Percentiles rank a stretch among this genome's conserved stretches.
Conservation (phyloP, 192 early-diverging fungal species). For the Entomortierella chlamydospora region DNA sequence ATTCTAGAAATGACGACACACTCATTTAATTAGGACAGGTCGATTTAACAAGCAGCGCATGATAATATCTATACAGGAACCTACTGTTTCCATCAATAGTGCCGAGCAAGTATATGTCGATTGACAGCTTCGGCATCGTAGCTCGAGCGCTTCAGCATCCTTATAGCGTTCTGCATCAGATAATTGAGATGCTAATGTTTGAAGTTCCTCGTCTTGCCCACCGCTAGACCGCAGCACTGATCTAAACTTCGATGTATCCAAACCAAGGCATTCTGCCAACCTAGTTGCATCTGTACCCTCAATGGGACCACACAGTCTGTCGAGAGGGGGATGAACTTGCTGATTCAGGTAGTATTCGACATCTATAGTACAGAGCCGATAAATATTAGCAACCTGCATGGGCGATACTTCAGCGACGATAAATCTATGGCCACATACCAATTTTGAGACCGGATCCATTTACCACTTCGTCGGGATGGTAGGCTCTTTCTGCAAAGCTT, state of each 20-base stretch:
- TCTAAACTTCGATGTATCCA: conserved; percentile 78
- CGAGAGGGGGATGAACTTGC: conserved; percentile 91
- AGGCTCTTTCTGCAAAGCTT: conserved; percentile 79
- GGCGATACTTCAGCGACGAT: not conserved
- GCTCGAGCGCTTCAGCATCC: conserved; percentile 72
- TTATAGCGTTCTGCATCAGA: conserved; percentile 81
- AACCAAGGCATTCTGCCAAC: conserved; percentile 85
- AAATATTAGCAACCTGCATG: not conserved
- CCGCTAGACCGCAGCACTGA: conserved; percentile 6
- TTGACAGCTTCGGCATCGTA: conserved; percentile 73
- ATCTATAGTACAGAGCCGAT: conserved; percentile 57
- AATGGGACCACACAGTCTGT: conserved; percentile 85
- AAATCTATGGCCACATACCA: conserved; percentile 43
- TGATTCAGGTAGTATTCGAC: conserved; percentile 93
- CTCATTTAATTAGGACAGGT: too few relatives aligned
- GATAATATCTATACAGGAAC: not conserved
- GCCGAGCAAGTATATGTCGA: conserved; percentile 38
- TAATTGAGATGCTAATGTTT: conserved; percentile 82
- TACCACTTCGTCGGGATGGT: conserved; percentile 82
- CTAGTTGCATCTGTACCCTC: conserved; percentile 83
- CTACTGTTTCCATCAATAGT: conserved; percentile 27
- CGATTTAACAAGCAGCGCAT: too few relatives aligned
- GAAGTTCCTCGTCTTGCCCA: conserved; percentile 62
- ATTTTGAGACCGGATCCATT: conserved; percentile 61
- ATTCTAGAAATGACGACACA: conserved; percentile 17